Evolutionary conservation across 177 flowering plant species (phyloP).

Genomic region (Vitis hybrid): DNA sequence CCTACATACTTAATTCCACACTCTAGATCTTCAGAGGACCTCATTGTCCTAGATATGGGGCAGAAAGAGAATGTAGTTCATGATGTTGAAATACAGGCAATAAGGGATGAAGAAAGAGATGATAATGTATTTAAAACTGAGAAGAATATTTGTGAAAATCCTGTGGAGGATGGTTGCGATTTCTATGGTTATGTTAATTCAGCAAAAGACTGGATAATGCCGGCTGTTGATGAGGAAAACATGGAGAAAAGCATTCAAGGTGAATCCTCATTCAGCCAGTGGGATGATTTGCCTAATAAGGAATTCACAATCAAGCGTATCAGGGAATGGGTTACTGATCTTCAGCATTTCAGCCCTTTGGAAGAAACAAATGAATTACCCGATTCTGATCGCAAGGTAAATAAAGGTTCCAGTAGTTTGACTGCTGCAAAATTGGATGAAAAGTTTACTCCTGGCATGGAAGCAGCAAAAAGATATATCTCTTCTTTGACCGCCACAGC

Average conservation of each 20-base stretch:
- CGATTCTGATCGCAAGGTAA: constrained; percentile 25
- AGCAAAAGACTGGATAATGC: constrained; percentile 60
- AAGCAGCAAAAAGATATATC: constrained; percentile 72
- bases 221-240: constrained; percentile 36
- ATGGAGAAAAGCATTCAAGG: constrained; percentile 22
- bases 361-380: constrained; percentile 47
- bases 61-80: constrained; percentile 27
- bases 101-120: constrained; percentile 30
- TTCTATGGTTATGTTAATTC: constrained; percentile 40
- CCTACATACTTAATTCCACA: constrained; percentile 14
- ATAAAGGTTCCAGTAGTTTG: constrained; percentile 25
- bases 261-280: constrained; percentile 35
- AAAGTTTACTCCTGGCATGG: constrained; percentile 60
- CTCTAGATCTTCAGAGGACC: constrained; percentile 57
- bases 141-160: constrained; percentile 25
- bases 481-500: constrained; percentile 70
- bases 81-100: constrained; percentile 23
- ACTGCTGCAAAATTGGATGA: constrained; percentile 39
- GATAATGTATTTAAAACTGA: constrained; percentile 20
- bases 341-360: constrained; percentile 47
- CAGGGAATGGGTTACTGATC: constrained; percentile 83
- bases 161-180: constrained; percentile 43
- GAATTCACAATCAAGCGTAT: constrained; percentile 74
- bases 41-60: constrained; percentile 32
- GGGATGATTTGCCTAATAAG: constrained; percentile 41